Evolutionary conservation across 371 early-diverging fungal genomes (phyloP).

Genomic region (Mortierella sp.): DNA sequence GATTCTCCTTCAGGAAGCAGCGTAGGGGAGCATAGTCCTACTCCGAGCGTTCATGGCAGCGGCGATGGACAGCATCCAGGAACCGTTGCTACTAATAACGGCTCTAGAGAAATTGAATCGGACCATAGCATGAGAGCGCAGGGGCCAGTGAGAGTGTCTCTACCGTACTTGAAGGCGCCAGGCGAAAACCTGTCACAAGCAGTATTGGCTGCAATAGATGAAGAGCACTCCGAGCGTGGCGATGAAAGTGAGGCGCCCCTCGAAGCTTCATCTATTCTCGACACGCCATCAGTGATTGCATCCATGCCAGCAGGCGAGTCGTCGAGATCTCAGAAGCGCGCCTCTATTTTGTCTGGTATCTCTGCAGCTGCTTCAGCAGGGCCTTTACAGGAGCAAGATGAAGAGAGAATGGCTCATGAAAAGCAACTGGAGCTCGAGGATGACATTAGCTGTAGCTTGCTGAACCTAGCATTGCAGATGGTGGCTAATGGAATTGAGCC

Average conservation of each 20-base stretch:
- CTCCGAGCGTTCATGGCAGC: not conserved
- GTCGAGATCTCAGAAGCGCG: slow-evolving; percentile 34
- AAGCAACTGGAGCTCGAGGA: slow-evolving; percentile 50
- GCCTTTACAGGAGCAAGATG: not conserved
- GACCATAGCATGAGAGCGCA: not conserved
- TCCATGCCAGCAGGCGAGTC: slow-evolving; percentile 4
- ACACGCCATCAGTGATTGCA: slow-evolving; percentile 2
- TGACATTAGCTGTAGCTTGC: slow-evolving; percentile 46
- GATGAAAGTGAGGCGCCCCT: slow-evolving; percentile 1
- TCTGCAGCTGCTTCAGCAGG: slow-evolving; percentile 1
- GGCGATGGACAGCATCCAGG: not conserved
- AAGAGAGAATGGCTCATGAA: slow-evolving; percentile 19
- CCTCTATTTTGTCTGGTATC: slow-evolving; percentile 14
- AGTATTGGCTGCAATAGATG: not conserved
- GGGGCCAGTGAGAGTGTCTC: not conserved
- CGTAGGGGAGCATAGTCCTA: not conserved
- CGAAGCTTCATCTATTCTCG: slow-evolving; percentile 1
- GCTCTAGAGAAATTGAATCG: not conserved
- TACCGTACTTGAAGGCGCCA: not conserved
- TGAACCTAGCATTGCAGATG: slow-evolving; percentile 53
- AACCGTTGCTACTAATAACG: not conserved
- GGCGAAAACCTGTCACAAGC: not conserved
- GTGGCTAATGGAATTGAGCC: slow-evolving; percentile 56
- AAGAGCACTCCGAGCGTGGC: not conserved
- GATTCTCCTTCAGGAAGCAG: not conserved